phyloP scores from a whole-genome alignment of 176 grass and related monocot species.

The Rhynchospora pubera region DNA sequence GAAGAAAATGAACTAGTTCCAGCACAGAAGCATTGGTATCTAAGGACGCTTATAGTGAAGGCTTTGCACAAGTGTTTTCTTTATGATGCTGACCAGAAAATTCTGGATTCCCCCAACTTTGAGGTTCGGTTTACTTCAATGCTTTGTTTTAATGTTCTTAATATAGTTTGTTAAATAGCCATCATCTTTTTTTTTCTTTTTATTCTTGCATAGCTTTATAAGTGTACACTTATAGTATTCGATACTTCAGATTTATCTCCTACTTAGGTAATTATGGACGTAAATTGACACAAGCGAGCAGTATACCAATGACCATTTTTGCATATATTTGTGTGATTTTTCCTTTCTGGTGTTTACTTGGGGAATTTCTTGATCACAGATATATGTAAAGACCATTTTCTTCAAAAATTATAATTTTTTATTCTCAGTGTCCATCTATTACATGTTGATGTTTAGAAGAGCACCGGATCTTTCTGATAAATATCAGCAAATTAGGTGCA shows the following conservation, averaged over 20 bases:
- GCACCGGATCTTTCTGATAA: too few relatives aligned
- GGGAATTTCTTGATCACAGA: neutral
- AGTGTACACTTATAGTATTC: neutral
- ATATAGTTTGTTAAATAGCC: too few relatives aligned
- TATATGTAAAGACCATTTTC: neutral
- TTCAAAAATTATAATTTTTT: neutral
- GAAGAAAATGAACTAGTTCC: constrained; percentile 38
- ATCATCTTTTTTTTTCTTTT: neutral
- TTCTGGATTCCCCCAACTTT: constrained; percentile 75
- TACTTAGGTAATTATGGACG: neutral
- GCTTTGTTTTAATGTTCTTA: neutral
- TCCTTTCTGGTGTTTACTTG: neutral
- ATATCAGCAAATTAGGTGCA: too few relatives aligned
- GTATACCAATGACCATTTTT: neutral
- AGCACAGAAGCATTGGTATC: constrained; percentile 55
- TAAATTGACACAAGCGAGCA: neutral
- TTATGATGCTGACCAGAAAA: constrained; percentile 71
- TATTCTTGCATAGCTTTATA: neutral
- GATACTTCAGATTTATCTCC: neutral
- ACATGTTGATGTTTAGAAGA: too few relatives aligned
- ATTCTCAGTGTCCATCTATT: neutral
- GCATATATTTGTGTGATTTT: neutral
- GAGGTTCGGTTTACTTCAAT: constrained; percentile 38
- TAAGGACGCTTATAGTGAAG: constrained; percentile 69
- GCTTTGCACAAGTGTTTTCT: constrained; percentile 85